Conservation (phyloP, 345 rosid species). For the Trapa bicornis region DNA sequence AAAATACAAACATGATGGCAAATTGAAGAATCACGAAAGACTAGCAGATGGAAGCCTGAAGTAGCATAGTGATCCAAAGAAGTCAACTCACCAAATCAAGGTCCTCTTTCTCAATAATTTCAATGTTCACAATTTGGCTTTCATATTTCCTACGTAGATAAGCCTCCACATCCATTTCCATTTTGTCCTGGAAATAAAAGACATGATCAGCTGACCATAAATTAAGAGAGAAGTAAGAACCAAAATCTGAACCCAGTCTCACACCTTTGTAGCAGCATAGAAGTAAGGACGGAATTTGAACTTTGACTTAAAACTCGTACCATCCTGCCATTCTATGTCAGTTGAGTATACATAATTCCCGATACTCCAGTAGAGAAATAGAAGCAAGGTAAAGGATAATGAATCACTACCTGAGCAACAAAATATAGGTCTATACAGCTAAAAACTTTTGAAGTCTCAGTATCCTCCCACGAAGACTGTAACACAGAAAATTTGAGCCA, state of each 20-base stretch:
- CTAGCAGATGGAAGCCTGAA: background rate
- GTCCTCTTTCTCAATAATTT: slow-evolving; percentile 74
- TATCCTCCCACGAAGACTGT: slow-evolving; percentile 81
- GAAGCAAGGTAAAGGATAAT: background rate
- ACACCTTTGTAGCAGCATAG: slow-evolving; percentile 71
- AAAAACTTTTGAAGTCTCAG: slow-evolving; percentile 42
- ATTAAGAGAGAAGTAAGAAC: background rate
- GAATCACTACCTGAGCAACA: slow-evolving; percentile 55
- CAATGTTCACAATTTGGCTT: slow-evolving; percentile 65
- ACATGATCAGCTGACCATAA: background rate
- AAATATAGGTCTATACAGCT: slow-evolving; percentile 87
- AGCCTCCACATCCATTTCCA: slow-evolving; percentile 90
- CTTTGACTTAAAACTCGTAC: slow-evolving; percentile 76
- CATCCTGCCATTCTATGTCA: slow-evolving; percentile 42
- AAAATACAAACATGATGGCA: background rate
- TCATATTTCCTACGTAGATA: slow-evolving; percentile 73
- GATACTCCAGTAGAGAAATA: background rate
- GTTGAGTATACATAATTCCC: background rate
- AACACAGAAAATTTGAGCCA: slow-evolving; percentile 10
- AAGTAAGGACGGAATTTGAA: slow-evolving; percentile 86
- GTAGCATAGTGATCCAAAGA: background rate
- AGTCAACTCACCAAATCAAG: slow-evolving; percentile 65
- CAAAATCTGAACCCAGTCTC: background rate
- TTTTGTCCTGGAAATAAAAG: slow-evolving; percentile 29
- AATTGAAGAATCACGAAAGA: background rate